Conservation (phyloP, 768 basidiomycete species). For the Mycena leptocephala region DNA sequence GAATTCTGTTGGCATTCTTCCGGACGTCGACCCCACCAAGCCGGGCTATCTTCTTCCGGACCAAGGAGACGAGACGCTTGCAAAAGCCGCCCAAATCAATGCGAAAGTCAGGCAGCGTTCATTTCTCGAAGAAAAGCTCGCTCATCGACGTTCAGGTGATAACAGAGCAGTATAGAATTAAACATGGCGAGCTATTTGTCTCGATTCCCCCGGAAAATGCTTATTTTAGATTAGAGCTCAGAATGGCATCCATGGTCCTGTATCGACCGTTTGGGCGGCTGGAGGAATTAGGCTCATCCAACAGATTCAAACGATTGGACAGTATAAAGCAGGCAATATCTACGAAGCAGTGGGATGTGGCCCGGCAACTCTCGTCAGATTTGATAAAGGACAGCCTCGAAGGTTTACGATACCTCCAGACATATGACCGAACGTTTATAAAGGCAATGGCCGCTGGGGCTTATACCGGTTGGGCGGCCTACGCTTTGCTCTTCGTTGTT, state of each 20-base stretch:
- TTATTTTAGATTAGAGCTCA: slow-evolving; percentile 68
- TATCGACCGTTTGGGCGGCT: slow-evolving; percentile 77
- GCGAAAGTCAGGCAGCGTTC: slow-evolving; percentile 61
- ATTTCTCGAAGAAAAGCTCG: background rate
- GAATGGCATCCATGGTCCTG: slow-evolving; percentile 68
- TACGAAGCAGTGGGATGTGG: slow-evolving; percentile 60
- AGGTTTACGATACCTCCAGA: slow-evolving; percentile 86
- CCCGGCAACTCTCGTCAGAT: slow-evolving; percentile 63
- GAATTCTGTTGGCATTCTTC: slow-evolving; percentile 87
- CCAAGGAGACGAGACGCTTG: slow-evolving; percentile 66
- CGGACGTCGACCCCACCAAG: slow-evolving; percentile 76
- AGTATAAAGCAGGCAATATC: slow-evolving; percentile 66
- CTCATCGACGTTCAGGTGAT: slow-evolving; percentile 62
- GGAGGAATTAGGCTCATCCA: slow-evolving; percentile 46
- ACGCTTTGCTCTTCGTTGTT: slow-evolving; percentile 72
- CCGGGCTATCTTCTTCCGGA: slow-evolving; percentile 72
- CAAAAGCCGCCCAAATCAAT: slow-evolving; percentile 74
- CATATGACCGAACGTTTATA: slow-evolving; percentile 86
- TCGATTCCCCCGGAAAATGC: too few relatives aligned
- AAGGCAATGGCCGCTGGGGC: slow-evolving; percentile 78
- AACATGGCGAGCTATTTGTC: slow-evolving; percentile 67
- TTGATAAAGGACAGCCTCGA: slow-evolving; percentile 70
- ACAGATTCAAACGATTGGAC: slow-evolving; percentile 51
- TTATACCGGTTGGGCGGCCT: slow-evolving; percentile 87
- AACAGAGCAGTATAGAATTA: slow-evolving; percentile 83